Conservation (phyloP, 495 filamentous ascomycete genomes). For the Trichoderma orchidacearum region DNA sequence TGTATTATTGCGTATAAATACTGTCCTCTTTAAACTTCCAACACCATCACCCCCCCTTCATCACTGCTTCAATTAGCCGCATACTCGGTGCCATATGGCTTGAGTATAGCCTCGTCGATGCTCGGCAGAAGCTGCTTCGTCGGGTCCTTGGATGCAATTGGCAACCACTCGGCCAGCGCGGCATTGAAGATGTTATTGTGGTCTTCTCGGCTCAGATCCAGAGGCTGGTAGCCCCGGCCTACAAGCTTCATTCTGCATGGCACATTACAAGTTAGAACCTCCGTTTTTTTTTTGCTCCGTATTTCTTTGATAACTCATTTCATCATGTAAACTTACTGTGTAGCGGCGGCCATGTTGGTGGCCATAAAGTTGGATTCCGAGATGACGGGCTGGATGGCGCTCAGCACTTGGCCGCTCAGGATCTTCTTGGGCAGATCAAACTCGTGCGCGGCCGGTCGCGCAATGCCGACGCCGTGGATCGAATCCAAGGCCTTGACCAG, state of each 20-base stretch:
- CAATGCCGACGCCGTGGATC: conserved; percentile 44
- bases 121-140: conserved; percentile 8
- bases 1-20: too few species aligned
- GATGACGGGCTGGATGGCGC: conserved; percentile 23
- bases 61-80: neutral
- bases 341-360: neutral
- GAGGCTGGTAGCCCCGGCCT: conserved; percentile 36
- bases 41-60: too few species aligned
- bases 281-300: too few species aligned
- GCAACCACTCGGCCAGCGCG: conserved; percentile 9
- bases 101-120: conserved; percentile 6
- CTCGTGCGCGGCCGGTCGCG: conserved; percentile 38
- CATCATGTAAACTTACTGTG: neutral
- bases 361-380: neutral
- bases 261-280: neutral
- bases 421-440: conserved; percentile 33
- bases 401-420: conserved; percentile 28
- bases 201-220: conserved; percentile 32
- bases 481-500: conserved; percentile 47
- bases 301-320: neutral
- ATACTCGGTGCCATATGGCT: conserved; percentile 9
- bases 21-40: too few species aligned
- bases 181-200: conserved; percentile 16
- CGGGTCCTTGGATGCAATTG: neutral
- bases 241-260: conserved; percentile 26